Evolutionary conservation across 441 rosid species (phyloP), one percentile per base, ranked within the genome.

Genomic region (Raphanus hybrid): DNA sequence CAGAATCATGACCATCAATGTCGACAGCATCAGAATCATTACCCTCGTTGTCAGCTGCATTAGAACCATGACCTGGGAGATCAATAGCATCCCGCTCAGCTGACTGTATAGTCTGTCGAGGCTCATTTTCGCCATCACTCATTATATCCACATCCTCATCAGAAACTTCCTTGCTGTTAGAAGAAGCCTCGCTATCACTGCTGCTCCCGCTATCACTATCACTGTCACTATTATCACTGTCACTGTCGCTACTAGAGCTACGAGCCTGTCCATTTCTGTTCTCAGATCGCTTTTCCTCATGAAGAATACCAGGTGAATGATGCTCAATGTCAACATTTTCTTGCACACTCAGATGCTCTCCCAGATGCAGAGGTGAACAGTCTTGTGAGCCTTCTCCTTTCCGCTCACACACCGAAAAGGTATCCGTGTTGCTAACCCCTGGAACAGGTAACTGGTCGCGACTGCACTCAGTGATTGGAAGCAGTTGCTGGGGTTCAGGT

Each of bases 71-170:
- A 67, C 84, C 90, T 34, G 82, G 89, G 41, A 88, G 78, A 71
- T 90, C 87, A 82, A 86, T 77, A 26, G 83, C 86, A 80, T 82
- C 84, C 60, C 78, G 85, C 75, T 66, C 80, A 80, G 87, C 75
- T 35, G 80, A 70, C 57, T 78, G 84, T 10, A 85, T 83, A 78
- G 83, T 77, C 67, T 77, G 92, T 67, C 73, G 84, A 69, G 82
- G 79, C 74, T 84, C 94, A 83, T 84, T 85, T 76, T 92, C 98
- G 83, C 92, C 99, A 79, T 93, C 95, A 64, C 94, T 87, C 91
- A 92, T 88, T 71, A 96, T 93, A 86, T 96, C 98, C 75, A 93
- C 98, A 55, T 96, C 98, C 85, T 88, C 98, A 85, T 96, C 99
- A 75, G 98, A 84, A 8, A 86, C 98, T 73, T 93, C 91, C 80